Evolutionary conservation across 2,329 filamentous ascomycete genomes (phyloP), one percentile per base, ranked within the genome.

Genomic region (Sphaerulina populicola): DNA sequence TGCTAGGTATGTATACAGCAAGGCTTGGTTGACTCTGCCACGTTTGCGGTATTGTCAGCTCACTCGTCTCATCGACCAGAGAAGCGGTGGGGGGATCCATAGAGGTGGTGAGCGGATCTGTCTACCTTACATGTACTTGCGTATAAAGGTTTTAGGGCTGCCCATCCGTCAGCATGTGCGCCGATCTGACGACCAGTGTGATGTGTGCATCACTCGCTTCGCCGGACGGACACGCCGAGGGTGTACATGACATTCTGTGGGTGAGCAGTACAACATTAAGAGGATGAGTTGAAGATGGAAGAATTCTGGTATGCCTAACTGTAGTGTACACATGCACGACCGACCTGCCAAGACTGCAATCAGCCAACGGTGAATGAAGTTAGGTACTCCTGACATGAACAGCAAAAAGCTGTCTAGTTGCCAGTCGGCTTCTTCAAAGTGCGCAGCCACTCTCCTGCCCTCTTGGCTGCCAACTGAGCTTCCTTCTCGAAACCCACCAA

Each of bases 401-500:
- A 27, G 23, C 23, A 27, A 27, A 27, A 3, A 27, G 3, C 23
- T 12, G 3, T 33, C 41, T 44, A 44, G 27, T 31, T 15, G 6
- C 27, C 7, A 14, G 18, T 35, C 4, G 45, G 45, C 38, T 48
- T 48, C 38, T 48, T 48, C 23, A 48, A 18, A 27, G 29, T 59
- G 37, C 44, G 48, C 40, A 60, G 21, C 39, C 47, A 73, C 49
- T 68, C 65, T 2, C 68, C 70, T 5, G 68, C 71, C 53, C 65
- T 63, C 64, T 67, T 65, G 9, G 64, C 66, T 46, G 57, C 62
- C 33, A 56, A 52, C n/a, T 21, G 50, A 21, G 64, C 68, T 58
- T 70, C 67, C 39, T 69, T 63, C 44, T 69, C 59, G 53, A 74
- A 77, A 0, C 74, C 75, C 2, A 74, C 18, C 1, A 67, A 12